Percentiles rank a stretch among this genome's conserved stretches.
Conservation (phyloP, 495 filamentous ascomycete genomes). For the Penicillium egyptiacum region DNA sequence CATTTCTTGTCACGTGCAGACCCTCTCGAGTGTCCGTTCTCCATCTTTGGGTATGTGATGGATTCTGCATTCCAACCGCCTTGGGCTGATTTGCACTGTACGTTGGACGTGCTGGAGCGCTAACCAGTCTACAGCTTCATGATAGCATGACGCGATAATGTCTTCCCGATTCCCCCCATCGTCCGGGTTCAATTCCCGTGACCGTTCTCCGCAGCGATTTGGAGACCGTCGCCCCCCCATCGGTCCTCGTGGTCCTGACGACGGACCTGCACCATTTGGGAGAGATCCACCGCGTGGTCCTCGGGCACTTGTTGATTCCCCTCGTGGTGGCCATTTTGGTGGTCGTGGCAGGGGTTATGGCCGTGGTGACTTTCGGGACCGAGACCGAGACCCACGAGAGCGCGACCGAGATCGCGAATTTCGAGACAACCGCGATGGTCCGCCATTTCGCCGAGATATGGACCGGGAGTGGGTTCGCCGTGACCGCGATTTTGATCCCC, state of each 20-base stretch:
- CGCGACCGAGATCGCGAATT: slow-evolving; percentile 45
- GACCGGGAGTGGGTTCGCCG: slow-evolving; percentile 37
- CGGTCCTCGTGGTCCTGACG: slow-evolving; percentile 43
- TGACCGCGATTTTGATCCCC: slow-evolving; percentile 48
- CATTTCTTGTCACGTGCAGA: slow-evolving; percentile 9
- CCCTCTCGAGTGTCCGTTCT: slow-evolving; percentile 5
- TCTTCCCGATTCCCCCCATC: slow-evolving; percentile 47
- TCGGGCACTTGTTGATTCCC: slow-evolving; percentile 65
- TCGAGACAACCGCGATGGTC: slow-evolving; percentile 42
- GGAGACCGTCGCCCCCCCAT: slow-evolving; percentile 45
- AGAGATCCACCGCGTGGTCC: slow-evolving; percentile 69
- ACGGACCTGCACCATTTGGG: slow-evolving; percentile 39
- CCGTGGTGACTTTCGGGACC: slow-evolving; percentile 61
- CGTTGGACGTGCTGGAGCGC: slow-evolving; percentile 8
- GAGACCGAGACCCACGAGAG: slow-evolving; percentile 54
- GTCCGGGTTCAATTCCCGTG: slow-evolving; percentile 51
- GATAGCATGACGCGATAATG: slow-evolving; percentile 52
- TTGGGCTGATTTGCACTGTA: slow-evolving; percentile 3
- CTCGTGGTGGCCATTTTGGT: slow-evolving; percentile 52
- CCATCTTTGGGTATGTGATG: slow-evolving; percentile 9
- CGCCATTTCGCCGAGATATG: slow-evolving; percentile 40
- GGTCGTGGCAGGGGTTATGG: slow-evolving; percentile 50
- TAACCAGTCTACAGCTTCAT: slow-evolving; percentile 11
- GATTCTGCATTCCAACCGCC: slow-evolving; percentile 11
- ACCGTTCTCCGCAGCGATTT: slow-evolving; percentile 49